These are phyloP conservation scores for Eleusine indica DNA, from an alignment of 176 grass and related monocot species.

Conservation along the genomic window DNA sequence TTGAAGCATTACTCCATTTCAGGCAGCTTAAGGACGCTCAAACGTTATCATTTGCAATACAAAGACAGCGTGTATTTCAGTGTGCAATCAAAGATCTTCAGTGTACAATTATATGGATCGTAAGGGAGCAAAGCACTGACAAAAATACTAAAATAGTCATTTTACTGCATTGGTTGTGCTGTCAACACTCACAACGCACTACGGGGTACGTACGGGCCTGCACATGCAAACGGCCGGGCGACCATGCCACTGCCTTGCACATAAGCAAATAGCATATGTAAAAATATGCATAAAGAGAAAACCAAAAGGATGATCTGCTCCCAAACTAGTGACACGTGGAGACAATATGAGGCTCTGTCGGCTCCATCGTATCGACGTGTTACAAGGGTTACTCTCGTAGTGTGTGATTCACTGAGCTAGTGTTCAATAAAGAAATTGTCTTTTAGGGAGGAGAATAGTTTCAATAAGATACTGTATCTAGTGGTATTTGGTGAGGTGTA, in stretches of 20 bases:
- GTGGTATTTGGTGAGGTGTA: neutral
- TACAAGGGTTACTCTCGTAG: neutral
- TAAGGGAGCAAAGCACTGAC: neutral
- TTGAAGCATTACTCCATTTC: neutral
- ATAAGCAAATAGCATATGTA: conserved; percentile 24
- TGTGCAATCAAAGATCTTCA: neutral
- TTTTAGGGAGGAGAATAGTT: neutral
- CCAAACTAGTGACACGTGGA: conserved; percentile 26
- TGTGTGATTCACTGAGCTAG: conserved; percentile 24
- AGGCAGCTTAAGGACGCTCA: neutral
- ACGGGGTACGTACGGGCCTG: neutral
- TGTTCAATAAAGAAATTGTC: neutral
- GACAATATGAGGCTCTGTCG: conserved; percentile 13
- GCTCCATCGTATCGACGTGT: conserved; percentile 16
- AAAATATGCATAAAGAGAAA: neutral
- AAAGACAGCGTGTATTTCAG: neutral
- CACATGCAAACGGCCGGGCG: conserved; percentile 28
- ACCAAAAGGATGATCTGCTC: neutral
- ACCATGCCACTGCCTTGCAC: conserved; percentile 10
- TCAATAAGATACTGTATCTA: neutral
- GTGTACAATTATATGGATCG: neutral
- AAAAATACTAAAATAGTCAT: neutral
- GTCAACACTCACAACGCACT: neutral
- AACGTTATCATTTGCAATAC: neutral
- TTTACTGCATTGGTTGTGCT: neutral